These are phyloP conservation scores for Gossypium aridum DNA, from an alignment of 441 rosid genomes.

Conservation along the genomic window DNA sequence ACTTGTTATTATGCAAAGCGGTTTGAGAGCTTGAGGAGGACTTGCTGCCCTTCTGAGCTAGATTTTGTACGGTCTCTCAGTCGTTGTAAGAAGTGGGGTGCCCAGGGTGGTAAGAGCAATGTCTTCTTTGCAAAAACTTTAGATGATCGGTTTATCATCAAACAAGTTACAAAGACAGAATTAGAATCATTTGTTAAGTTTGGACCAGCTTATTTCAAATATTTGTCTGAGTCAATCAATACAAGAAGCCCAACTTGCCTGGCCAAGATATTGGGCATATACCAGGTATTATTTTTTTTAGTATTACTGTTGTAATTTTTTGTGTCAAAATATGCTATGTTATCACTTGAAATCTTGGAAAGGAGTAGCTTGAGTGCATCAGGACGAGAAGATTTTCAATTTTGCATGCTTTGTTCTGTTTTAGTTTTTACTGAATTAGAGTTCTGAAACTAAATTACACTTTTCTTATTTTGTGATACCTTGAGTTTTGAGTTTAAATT, in stretches of 20 bases:
- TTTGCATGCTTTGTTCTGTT: neutral
- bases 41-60: slow-evolving; percentile 59
- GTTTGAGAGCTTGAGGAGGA: slow-evolving; percentile 67
- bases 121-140: slow-evolving; percentile 73
- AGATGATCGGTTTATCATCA: slow-evolving; percentile 70
- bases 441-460: neutral
- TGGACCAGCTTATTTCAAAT: slow-evolving; percentile 56
- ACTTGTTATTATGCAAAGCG: slow-evolving; percentile 67
- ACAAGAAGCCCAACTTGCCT: slow-evolving; percentile 66
- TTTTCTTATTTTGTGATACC: neutral
- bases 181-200: slow-evolving; percentile 72
- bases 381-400: neutral
- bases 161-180: slow-evolving; percentile 76
- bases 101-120: slow-evolving; percentile 81
- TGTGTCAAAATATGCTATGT: neutral
- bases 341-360: neutral
- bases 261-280: slow-evolving; percentile 73
- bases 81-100: slow-evolving; percentile 79
- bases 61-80: slow-evolving; percentile 67
- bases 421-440: neutral
- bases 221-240: slow-evolving; percentile 50
- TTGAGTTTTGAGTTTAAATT: neutral
- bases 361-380: neutral
- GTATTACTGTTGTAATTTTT: neutral
- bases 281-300: slow-evolving; percentile 45